Evolutionary conservation across 2,329 filamentous ascomycete genomes (phyloP), one percentile per base, ranked within the genome.

Genomic region (Phaeosphaeria sp.): DNA sequence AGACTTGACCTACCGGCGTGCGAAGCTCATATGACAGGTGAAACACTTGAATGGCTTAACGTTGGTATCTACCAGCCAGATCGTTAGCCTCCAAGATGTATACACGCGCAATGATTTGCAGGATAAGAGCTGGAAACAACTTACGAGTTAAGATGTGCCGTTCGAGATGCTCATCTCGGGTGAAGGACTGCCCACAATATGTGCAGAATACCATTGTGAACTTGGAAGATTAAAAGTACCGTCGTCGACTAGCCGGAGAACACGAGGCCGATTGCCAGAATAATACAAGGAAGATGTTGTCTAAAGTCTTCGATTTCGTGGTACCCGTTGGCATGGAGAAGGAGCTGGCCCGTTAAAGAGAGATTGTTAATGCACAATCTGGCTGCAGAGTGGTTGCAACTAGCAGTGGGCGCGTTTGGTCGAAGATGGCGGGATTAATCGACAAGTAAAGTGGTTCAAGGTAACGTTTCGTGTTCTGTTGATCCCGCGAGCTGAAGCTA

Each of bases 11-110:
- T 68, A 84, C 82, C 81, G 77, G 62, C 82, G 74, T 61, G 82
- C 81, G 66, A 84, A 84, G 56, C 81, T 83, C 82, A 84, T 84
- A 59, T 84, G 81, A 66, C 82, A 84, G 36, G 80, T 83, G 58
- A 81, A 82, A 71, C 82, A 84, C 73, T 83, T 83, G 77, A 82
- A 84, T 2, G 82, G 82, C 71, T 84, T 84, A n/a, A 84, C 80
- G 67, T 83, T 83, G 53, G 81, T 84, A 62, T 84, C 81, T 83
- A 63, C 36, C 36, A 39, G 30, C 15, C 11, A 39, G 2, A 39
- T n/a, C 13, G 17, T 39, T n/a, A 39, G 15, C 30, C 13, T 36
- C 30, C 6, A 39, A 15, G 36, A n/a, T n/a, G n/a, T n/a, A n/a
- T 11, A n/a, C 22, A 47, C 13, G 25, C 45, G 9, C 13, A 27